Conservation (phyloP, 768 basidiomycete genomes). For the Hortiboletus campestris region DNA sequence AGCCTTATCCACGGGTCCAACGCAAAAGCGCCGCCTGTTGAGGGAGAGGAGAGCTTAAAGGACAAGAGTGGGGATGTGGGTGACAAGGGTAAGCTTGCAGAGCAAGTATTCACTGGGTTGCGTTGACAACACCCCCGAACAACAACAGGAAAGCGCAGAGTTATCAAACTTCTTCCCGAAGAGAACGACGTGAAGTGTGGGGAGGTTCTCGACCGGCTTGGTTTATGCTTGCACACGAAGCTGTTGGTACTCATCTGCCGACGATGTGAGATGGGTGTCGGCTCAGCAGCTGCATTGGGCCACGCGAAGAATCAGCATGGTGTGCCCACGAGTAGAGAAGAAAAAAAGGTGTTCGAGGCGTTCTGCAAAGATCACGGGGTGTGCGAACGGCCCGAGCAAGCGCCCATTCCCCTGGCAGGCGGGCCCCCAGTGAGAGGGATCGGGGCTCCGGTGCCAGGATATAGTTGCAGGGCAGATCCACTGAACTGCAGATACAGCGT, state of each 20-base stretch:
- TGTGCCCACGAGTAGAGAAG: neutral
- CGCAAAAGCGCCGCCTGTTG: neutral
- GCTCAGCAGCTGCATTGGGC: neutral
- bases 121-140: neutral
- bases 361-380: neutral
- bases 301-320: conserved; percentile 1
- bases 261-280: neutral
- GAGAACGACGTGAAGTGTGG: neutral
- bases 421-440: conserved; percentile 1
- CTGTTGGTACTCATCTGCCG: neutral
- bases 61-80: too few species aligned
- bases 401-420: neutral
- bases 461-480: neutral
- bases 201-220: neutral
- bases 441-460: neutral
- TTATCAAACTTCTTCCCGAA: neutral
- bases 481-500: conserved; percentile 4
- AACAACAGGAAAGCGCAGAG: neutral
- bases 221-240: neutral
- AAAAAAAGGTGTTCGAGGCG: neutral
- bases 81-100: neutral
- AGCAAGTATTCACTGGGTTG: neutral
- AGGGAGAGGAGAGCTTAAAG: neutral
- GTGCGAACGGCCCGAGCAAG: neutral
- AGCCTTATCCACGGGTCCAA: neutral